Percentiles rank a stretch among this genome's conserved stretches.
These are phyloP conservation scores for Penicillium arizonense DNA, from an alignment of 495 filamentous ascomycete genomes.

Conservation along the genomic window DNA sequence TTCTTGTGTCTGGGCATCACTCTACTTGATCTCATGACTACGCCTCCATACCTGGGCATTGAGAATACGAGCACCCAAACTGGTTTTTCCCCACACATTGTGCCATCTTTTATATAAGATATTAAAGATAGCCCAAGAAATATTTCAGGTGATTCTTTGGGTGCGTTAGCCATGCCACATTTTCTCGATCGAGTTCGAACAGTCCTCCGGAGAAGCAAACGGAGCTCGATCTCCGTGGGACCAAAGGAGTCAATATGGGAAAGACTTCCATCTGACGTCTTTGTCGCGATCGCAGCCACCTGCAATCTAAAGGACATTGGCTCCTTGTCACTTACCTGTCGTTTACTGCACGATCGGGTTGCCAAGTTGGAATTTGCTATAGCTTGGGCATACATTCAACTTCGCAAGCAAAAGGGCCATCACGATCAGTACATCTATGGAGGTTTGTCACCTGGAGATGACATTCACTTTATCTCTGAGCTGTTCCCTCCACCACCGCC, in stretches of 20 bases:
- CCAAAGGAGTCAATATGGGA: slow-evolving; percentile 18
- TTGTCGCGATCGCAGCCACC: slow-evolving; percentile 19
- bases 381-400: slow-evolving; percentile 20
- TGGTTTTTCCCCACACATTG: too few relatives aligned
- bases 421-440: not conserved
- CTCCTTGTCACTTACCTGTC: slow-evolving; percentile 22
- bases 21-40: not conserved
- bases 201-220: slow-evolving; percentile 16
- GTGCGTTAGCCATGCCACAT: slow-evolving; percentile 10
- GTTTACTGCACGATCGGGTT: slow-evolving; percentile 19
- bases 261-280: slow-evolving; percentile 19
- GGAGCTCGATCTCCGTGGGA: not conserved
- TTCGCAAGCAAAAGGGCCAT: slow-evolving; percentile 4
- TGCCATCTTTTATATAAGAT: too few relatives aligned
- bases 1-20: not conserved
- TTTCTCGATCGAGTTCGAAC: slow-evolving; percentile 16
- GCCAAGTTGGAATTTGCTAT: slow-evolving; percentile 24
- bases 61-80: too few relatives aligned
- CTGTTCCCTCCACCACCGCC: slow-evolving; percentile 33
- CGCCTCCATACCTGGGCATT: not conserved
- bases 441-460: slow-evolving; percentile 19
- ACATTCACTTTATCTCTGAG: slow-evolving; percentile 27
- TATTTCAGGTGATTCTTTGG: not conserved
- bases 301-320: slow-evolving; percentile 23
- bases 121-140: not conserved